phyloP scores from a whole-genome alignment of 2,329 filamentous ascomycete species.

The Sphaerulina musiva region DNA sequence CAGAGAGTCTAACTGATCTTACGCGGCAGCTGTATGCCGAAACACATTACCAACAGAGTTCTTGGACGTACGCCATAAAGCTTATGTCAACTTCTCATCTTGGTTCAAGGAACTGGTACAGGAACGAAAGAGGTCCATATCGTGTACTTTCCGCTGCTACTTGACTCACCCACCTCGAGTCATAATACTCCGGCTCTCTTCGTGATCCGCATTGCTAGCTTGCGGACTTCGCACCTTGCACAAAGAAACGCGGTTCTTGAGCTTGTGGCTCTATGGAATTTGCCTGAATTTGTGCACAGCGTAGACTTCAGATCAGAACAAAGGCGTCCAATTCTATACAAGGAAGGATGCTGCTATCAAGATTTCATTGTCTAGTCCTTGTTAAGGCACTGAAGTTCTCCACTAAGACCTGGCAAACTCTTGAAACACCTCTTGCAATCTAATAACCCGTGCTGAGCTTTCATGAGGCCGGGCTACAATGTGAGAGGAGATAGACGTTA shows the following conservation, averaged over 20 bases:
- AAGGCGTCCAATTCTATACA: neutral
- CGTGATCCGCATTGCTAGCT: neutral
- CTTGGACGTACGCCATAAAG: slow-evolving; percentile 36
- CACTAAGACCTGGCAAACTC: neutral
- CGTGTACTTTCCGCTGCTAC: neutral
- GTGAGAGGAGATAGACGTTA: slow-evolving; percentile 55
- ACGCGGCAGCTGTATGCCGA: slow-evolving; percentile 46
- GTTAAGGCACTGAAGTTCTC: neutral
- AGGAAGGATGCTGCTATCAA: neutral
- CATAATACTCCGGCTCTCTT: neutral
- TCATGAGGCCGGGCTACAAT: slow-evolving; percentile 62
- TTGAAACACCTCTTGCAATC: slow-evolving; percentile 55
- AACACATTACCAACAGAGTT: slow-evolving; percentile 56
- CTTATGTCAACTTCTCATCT: slow-evolving; percentile 7
- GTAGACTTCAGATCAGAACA: neutral
- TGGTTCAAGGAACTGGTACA: neutral
- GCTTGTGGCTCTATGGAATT: neutral
- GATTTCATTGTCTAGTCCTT: neutral
- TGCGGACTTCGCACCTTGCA: neutral
- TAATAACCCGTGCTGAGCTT: slow-evolving; percentile 56
- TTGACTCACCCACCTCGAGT: neutral
- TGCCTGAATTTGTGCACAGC: neutral
- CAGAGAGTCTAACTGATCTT: slow-evolving; percentile 4
- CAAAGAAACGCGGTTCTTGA: neutral
- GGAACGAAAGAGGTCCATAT: neutral